Base-by-base conservation (phyloP, 768 basidiomycete species). In the Macrolepiota dolichaula region DNA sequence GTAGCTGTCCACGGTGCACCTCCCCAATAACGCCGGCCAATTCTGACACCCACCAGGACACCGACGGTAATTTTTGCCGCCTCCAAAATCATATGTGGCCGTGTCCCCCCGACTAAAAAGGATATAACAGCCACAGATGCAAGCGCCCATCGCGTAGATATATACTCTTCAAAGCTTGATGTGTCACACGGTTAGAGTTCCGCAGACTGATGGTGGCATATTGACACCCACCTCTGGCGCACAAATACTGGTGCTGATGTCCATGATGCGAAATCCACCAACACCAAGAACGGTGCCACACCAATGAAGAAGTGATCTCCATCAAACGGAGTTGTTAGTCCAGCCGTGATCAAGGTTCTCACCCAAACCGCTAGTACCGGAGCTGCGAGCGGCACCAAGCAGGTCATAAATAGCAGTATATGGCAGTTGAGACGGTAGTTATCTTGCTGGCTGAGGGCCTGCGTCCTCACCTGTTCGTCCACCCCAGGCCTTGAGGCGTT, bases 311-410 rank as follows among this genome's bases (percentile, higher is more conserved):
- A 82, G 68, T 94, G 92, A 69, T 96, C 94, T 0, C 90, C 87
- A 46, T 87, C 82, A 71, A 94, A 96, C 2, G 91, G 91, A 4
- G 87, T 87, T 7, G 83, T 87, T 62, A 85, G 82, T 0, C 91
- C 91, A 10, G 92, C 90, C 0, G 91, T 91, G 38, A 84, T 80
- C 11, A 96, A 75, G 40, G 94, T 96, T 53, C 94, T 84, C 2
- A 88, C 89, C 96, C 96, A 98, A 2, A 96, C 94, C 1, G 84
- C 88, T 25, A 98, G 77, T 5, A 89, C 87, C 0, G 92, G 88
- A 2, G 86, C 88, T 5, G 81, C 81, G 58, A 92, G 76, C 1
- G 95, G 95, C 0, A 96, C 74, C 2, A 95, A 77, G 82, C 87
- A 88, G 17, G 90, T 88, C 83, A 94, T 85, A 36, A 95, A 75